Percentiles rank a stretch among this genome's conserved stretches.
phyloP scores from a whole-genome alignment of 2,329 filamentous ascomycete genomes.

The Xylaria sp. region DNA sequence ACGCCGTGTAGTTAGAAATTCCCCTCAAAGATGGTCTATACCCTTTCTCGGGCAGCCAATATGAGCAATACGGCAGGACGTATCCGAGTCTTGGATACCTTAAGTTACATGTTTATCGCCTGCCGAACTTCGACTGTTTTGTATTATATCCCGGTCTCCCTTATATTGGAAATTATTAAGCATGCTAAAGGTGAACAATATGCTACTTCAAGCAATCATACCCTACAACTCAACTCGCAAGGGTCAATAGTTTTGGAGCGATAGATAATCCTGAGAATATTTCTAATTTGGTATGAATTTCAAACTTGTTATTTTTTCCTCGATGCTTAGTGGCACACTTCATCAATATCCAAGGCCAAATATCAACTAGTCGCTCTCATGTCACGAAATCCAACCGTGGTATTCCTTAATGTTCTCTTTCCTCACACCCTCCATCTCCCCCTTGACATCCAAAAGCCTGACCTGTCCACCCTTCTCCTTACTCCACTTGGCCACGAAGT shows the following conservation, averaged over 20 bases:
- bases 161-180: too few relatives aligned
- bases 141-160: too few relatives aligned
- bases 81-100: too few relatives aligned
- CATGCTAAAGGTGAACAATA: too few relatives aligned
- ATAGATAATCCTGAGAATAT: background rate
- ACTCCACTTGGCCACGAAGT: constrained; percentile 74
- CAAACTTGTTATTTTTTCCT: background rate
- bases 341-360: constrained; percentile 13
- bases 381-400: constrained; percentile 45
- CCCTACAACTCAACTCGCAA: background rate
- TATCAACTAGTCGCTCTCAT: background rate
- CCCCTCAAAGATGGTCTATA: too few relatives aligned
- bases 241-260: background rate
- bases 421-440: constrained; percentile 51
- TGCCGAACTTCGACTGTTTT: too few relatives aligned
- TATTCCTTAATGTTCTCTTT: constrained; percentile 47
- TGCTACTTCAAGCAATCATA: background rate
- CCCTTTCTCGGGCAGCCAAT: too few relatives aligned
- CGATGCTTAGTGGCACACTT: background rate
- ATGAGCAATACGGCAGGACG: too few relatives aligned
- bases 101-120: too few relatives aligned
- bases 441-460: constrained; percentile 65
- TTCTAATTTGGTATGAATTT: background rate
- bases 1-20: too few relatives aligned
- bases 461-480: constrained; percentile 69